These are phyloP conservation scores for Fraxinus baroniana DNA, from an alignment of 305 asterid species.

Conservation along the genomic window DNA sequence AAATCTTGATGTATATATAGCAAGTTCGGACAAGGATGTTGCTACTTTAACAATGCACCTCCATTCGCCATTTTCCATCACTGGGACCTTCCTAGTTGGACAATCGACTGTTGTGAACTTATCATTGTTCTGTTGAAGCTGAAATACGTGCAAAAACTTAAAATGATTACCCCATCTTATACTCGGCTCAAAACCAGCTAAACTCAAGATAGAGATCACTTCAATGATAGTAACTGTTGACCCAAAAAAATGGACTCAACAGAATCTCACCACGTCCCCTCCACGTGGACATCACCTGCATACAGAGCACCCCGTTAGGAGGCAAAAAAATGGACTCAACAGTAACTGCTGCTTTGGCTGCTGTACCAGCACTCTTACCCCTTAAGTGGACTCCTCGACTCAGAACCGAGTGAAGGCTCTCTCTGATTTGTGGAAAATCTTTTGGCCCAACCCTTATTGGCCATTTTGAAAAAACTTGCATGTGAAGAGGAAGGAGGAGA, in stretches of 20 bases:
- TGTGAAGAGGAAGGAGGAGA: slow-evolving; percentile 24
- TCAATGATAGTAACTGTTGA: slow-evolving; percentile 30
- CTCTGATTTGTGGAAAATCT: slow-evolving; percentile 3
- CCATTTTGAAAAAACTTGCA: slow-evolving; percentile 28
- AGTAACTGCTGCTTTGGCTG: slow-evolving; percentile 16
- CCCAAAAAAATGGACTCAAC: too few relatives aligned
- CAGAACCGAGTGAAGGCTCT: not conserved
- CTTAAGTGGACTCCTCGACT: not conserved
- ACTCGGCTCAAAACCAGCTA: slow-evolving; percentile 45
- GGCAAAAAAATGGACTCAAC: too few relatives aligned
- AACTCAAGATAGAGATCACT: slow-evolving; percentile 32
- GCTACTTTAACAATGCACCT: slow-evolving; percentile 20
- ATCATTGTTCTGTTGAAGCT: slow-evolving; percentile 17
- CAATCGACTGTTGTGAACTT: slow-evolving; percentile 16
- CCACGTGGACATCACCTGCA: too few relatives aligned
- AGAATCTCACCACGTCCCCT: too few relatives aligned
- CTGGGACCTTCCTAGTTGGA: slow-evolving; percentile 37
- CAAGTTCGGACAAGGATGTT: too few relatives aligned
- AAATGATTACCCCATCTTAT: slow-evolving; percentile 24
- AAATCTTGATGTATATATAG: too few relatives aligned
- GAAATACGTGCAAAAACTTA: slow-evolving; percentile 22
- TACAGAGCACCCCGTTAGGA: too few relatives aligned
- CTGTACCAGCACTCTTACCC: slow-evolving; percentile 28
- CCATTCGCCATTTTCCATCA: slow-evolving; percentile 43
- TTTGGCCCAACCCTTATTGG: slow-evolving; percentile 3